Evolutionary conservation across 345 rosid genomes (phyloP), one percentile per base, ranked within the genome.

Genomic region (Salix koriyanagi): DNA sequence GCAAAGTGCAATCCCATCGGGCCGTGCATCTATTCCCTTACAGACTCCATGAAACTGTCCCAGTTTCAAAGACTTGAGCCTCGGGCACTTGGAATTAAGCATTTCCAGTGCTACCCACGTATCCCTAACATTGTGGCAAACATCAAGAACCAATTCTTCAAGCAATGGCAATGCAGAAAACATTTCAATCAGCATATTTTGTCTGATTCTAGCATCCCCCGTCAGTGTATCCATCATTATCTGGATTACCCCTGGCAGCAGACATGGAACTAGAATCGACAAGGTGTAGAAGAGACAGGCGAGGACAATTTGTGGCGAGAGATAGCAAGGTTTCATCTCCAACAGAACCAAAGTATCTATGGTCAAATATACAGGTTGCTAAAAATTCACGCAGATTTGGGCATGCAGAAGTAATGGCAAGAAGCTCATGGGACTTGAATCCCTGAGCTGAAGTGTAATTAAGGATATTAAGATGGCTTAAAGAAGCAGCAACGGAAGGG

Each of bases 281-380:
- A 66, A 96, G 79, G 73, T 93, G 93, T 11, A 96, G 91, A 69
- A 89, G 70, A 60, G 85, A 79, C 14, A 96, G 21, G 19, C 76
- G 85, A 21, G 96, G 92, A 42, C 98, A 96, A 66, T 88, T 91
- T 2, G 67, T 50, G 3, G 98, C 87, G 0, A 93, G 76, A 10
- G 90, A 89, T 25, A 85, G 79, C 78, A 96, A 83, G 39, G 97
- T 90, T 72, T 88, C 94, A 60, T 93, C 97, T 3, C 89, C 94
- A 2, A 92, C 88, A 77, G 85, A 96, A 1, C 92, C 98, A 7
- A 84, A 67, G 86, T 88, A 92, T 48, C 94, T 84, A 0, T 90
- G 94, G 81, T 93, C 98, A 71, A 96, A 96, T 44, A 84, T 89
- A 46, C 97, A 93, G 28, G 91, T 97, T 15, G 89, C 90, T 9